Percentiles rank a stretch among this genome's conserved stretches.
Conservation (phyloP, 306 rosid genomes). For the Delonix regia region DNA sequence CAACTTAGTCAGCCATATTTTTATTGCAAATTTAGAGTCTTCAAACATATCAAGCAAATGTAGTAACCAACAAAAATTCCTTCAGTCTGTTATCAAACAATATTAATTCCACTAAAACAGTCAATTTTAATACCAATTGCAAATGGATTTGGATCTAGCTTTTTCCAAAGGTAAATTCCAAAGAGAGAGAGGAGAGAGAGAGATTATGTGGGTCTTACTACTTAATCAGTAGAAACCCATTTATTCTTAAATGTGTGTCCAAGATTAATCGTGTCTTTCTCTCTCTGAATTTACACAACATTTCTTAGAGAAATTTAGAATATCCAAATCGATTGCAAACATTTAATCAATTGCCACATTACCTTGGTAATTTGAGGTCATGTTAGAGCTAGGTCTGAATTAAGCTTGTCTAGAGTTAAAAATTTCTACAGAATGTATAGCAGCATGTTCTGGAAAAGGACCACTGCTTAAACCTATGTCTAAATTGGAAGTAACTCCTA, state of each 20-base stretch:
- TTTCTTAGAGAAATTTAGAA: too few relatives aligned
- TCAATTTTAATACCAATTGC: background rate
- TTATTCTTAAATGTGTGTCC: too few relatives aligned
- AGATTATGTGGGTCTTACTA: too few relatives aligned
- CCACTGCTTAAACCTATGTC: background rate
- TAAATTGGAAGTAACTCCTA: background rate
- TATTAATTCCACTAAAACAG: background rate
- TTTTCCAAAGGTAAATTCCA: too few relatives aligned
- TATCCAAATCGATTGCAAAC: too few relatives aligned
- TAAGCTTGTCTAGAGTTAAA: background rate
- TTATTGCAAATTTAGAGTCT: slow-evolving; percentile 9
- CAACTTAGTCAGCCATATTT: slow-evolving; percentile 3
- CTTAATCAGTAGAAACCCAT: too few relatives aligned
- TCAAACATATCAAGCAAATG: background rate
- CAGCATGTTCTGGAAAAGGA: background rate
- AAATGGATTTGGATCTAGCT: too few relatives aligned
- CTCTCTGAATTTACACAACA: too few relatives aligned
- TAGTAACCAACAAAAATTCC: background rate
- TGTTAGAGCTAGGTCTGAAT: background rate
- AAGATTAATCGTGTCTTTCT: too few relatives aligned
- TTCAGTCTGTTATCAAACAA: background rate
- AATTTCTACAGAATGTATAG: background rate
- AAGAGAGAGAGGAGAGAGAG: too few relatives aligned
- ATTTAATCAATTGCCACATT: too few relatives aligned
- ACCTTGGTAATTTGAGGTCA: background rate